Evolutionary conservation across 345 rosid species (phyloP).

Genomic region (Camelina laxa): DNA sequence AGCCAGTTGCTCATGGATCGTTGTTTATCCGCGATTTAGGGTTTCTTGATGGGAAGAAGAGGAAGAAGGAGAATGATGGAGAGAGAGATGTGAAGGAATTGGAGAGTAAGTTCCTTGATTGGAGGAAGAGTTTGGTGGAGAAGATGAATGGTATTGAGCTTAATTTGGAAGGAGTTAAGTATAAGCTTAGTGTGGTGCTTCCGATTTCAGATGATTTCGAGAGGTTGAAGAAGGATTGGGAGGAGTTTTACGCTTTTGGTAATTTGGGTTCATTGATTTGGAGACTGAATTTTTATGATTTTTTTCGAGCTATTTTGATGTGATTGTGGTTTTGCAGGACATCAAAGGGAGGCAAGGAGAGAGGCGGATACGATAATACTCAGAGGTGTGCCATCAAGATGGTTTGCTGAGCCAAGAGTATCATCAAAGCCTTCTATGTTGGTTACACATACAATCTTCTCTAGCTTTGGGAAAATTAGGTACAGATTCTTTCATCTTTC

Average conservation of each 20-base stretch:
- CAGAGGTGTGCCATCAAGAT: conserved; percentile 83
- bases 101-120: conserved; percentile 80
- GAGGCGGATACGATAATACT: conserved; percentile 82
- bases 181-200: conserved; percentile 57
- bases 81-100: conserved; percentile 52
- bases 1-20: conserved; percentile 74
- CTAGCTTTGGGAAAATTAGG: conserved; percentile 88
- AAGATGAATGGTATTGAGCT: conserved; percentile 90
- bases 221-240: conserved; percentile 78
- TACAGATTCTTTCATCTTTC: conserved; percentile 25
- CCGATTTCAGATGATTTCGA: conserved; percentile 76
- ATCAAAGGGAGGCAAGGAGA: conserved; percentile 61
- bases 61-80: conserved; percentile 39
- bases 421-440: conserved; percentile 92
- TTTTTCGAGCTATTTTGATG: neutral
- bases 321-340: conserved; percentile 49
- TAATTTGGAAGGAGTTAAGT: conserved; percentile 79
- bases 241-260: conserved; percentile 70
- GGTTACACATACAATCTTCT: conserved; percentile 88
- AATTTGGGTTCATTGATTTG: conserved; percentile 46
- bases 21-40: conserved; percentile 78
- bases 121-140: conserved; percentile 68
- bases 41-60: conserved; percentile 54
- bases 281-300: neutral
- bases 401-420: conserved; percentile 95